phyloP scores from a whole-genome alignment of 2,329 filamentous ascomycete species.

The Tolypocladium paradoxum region DNA sequence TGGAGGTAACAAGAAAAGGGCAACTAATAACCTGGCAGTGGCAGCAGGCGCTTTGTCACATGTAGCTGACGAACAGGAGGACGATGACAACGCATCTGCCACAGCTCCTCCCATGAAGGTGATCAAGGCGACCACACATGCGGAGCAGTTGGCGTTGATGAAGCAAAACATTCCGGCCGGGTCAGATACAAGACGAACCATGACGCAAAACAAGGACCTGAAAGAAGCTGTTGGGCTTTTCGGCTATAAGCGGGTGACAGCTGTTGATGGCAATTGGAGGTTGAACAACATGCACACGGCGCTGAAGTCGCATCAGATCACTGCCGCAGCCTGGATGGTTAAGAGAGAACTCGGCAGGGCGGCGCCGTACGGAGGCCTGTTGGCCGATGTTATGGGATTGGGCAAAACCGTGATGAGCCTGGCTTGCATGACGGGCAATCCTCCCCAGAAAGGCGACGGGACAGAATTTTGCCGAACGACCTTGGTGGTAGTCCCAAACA shows the following conservation, averaged over 20 bases:
- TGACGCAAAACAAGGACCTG: constrained; percentile 8
- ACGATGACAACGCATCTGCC: too few species aligned
- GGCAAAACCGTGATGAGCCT: constrained; percentile 66
- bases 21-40: too few species aligned
- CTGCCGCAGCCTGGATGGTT: constrained; percentile 43
- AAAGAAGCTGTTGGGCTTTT: constrained; percentile 7
- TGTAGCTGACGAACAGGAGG: too few species aligned
- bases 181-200: constrained; percentile 3
- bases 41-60: too few species aligned
- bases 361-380: constrained; percentile 44
- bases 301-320: constrained; percentile 39
- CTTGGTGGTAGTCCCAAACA: constrained; percentile 19
- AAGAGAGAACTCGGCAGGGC: constrained; percentile 29
- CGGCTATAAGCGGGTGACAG: constrained; percentile 9
- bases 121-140: constrained; percentile 1
- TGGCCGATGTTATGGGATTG: constrained; percentile 54
- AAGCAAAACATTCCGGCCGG: constrained; percentile 5
- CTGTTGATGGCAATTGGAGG: neutral
- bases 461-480: constrained; percentile 23
- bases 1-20: too few species aligned
- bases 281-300: constrained; percentile 9
- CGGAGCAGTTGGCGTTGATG: constrained; percentile 3
- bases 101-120: neutral
- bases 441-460: constrained; percentile 26
- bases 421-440: constrained; percentile 57